Evolutionary conservation across 345 rosid species (phyloP).

Genomic region (Odontarrhena argentea): DNA sequence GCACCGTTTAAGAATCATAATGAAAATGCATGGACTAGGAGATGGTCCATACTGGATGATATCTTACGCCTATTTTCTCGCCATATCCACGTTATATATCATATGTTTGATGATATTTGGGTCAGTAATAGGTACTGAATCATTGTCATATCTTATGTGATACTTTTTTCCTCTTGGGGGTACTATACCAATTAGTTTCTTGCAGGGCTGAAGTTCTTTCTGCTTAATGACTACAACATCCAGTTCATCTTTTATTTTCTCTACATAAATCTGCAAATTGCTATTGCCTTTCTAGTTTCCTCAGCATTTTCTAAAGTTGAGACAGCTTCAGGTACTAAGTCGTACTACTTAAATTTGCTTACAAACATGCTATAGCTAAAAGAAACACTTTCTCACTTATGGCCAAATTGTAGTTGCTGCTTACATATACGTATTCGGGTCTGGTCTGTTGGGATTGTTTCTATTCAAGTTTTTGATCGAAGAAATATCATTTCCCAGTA

Average conservation of each 20-base stretch:
- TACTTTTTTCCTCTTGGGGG: background rate
- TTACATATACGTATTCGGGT: constrained; percentile 71
- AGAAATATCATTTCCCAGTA: constrained; percentile 80
- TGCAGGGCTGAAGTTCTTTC: constrained; percentile 85
- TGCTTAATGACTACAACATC: constrained; percentile 64
- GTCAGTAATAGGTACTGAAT: constrained; percentile 59
- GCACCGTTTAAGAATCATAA: constrained; percentile 78
- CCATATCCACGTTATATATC: constrained; percentile 62
- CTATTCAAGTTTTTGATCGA: constrained; percentile 66
- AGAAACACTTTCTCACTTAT: constrained; percentile 9
- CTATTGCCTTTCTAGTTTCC: constrained; percentile 71
- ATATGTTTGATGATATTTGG: constrained; percentile 74
- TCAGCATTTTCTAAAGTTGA: constrained; percentile 69
- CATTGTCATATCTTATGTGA: background rate
- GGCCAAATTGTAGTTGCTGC: constrained; percentile 55
- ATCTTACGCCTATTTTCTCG: constrained; percentile 73
- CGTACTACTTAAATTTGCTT: background rate
- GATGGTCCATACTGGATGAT: constrained; percentile 95
- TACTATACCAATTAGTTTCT: constrained; percentile 26
- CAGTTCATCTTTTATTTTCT: constrained; percentile 69
- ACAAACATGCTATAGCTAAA: background rate
- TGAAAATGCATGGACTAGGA: constrained; percentile 98
- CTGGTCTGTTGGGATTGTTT: constrained; percentile 79
- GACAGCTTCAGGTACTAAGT: constrained; percentile 80
- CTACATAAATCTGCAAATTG: constrained; percentile 82